Evolutionary conservation across 164 flowering plant genomes (phyloP).

Genomic region (Tetracentron sinense): DNA sequence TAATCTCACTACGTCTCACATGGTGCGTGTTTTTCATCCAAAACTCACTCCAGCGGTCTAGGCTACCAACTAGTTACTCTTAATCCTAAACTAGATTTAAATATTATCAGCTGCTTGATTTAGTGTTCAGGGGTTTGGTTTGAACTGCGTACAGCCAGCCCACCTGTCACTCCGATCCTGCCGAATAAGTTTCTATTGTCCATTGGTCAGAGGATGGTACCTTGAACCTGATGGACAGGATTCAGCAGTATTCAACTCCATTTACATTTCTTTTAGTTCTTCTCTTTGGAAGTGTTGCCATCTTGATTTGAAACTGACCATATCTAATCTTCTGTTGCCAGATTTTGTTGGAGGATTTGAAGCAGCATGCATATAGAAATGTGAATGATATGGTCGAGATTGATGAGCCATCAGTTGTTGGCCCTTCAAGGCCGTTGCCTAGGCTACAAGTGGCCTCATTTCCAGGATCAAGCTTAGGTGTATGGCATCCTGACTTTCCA

Average conservation of each 20-base stretch:
- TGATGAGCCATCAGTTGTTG: slow-evolving; percentile 11
- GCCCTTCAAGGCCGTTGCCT: slow-evolving; percentile 19
- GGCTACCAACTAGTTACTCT: not conserved
- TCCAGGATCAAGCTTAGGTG: slow-evolving; percentile 15
- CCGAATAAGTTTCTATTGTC: too few relatives aligned
- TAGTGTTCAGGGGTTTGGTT: too few relatives aligned
- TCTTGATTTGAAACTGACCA: not conserved
- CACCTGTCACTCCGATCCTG: too few relatives aligned
- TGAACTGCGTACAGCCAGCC: too few relatives aligned
- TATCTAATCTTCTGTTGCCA: slow-evolving; percentile 19
- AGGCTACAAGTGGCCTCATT: slow-evolving; percentile 15
- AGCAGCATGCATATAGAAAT: slow-evolving; percentile 43
- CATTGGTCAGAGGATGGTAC: too few relatives aligned
- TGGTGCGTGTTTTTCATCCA: slow-evolving; percentile 33
- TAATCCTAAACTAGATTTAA: not conserved
- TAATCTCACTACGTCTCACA: slow-evolving; percentile 25
- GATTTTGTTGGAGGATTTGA: slow-evolving; percentile 44
- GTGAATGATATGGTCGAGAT: slow-evolving; percentile 24
- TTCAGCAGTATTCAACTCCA: too few relatives aligned
- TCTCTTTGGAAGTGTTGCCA: too few relatives aligned
- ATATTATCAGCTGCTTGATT: too few relatives aligned
- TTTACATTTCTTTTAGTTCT: not conserved
- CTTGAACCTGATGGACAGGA: too few relatives aligned
- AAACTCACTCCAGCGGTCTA: not conserved
- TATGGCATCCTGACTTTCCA: slow-evolving; percentile 17